Evolutionary conservation across 257 asterid species (phyloP).

Genomic region (Galeopsis tetrahit): DNA sequence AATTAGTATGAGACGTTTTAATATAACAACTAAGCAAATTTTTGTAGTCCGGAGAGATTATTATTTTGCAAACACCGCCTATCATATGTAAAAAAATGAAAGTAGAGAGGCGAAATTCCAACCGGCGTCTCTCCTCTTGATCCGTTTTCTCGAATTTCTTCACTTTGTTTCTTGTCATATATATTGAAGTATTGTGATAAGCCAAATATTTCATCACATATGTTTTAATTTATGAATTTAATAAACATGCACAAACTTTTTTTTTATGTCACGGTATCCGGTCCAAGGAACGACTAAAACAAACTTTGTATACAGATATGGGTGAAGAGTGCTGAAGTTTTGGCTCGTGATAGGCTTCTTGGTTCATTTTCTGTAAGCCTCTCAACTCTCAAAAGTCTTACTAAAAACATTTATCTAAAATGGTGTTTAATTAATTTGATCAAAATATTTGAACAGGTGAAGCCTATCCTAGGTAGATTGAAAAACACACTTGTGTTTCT

Average conservation of each 20-base stretch:
- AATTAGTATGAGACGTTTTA: no score
- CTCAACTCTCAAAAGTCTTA: neutral
- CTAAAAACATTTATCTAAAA: neutral
- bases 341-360: constrained; percentile 92
- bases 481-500: constrained; percentile 82
- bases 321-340: constrained; percentile 93
- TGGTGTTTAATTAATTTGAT: neutral
- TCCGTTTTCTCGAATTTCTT: neutral
- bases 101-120: no score
- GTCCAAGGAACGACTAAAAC: no score
- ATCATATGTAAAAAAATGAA: no score
- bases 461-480: constrained; percentile 73
- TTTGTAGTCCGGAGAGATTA: no score
- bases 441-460: constrained; percentile 56
- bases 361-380: constrained; percentile 85
- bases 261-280: no score
- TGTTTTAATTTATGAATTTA: neutral
- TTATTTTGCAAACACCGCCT: no score
- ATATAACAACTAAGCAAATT: no score
- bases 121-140: no score
- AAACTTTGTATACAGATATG: constrained; percentile 59
- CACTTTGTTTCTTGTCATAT: neutral
- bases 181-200: no score
- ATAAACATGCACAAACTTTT: no score
- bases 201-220: neutral